Base-by-base conservation (phyloP, 306 rosid genomes). In the Datisca glomerata region DNA sequence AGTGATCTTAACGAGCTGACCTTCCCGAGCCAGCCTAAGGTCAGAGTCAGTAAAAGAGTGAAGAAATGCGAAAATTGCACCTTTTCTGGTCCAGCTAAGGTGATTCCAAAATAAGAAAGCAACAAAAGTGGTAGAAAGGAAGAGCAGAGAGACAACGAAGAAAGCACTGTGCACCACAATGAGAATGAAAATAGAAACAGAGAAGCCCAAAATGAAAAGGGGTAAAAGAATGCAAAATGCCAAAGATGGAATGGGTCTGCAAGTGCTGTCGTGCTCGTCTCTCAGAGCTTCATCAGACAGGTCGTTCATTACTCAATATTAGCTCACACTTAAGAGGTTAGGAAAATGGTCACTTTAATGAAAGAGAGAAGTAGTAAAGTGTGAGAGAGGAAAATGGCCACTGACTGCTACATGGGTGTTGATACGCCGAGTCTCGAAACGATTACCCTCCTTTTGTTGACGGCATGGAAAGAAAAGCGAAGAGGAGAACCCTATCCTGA, bases 1-100 rank as follows among this genome's bases (percentile, higher is more conserved):
- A 36, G 78, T 69, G 22, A 77, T 69, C 63, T 73, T 77, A 15
- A 73, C 72, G 12, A 77, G 75, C 51, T 73, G 70, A 5, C 81
- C 78, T 13, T 78, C 65, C 18, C 33, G 47, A 14, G 78, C 80
- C 5, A 38, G 18, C 0, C 61, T 36, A 21, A 78, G 69, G 67
- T 78, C 75, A 17, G 78, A 46, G 32, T 65, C 61, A 1, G 80
- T n/a, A 51, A 68, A 60, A 21, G 80, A 68, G 48, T 45, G 46
- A 18, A 76, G 57, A 51, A 68, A 72, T 37, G 58, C 55, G 41
- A 54, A 46, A 9, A 68, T 23, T 2, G 71, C 57, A 27, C 25
- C 38, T 33, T 61, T 68, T 6, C 21, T 43, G 9, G 53, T 40
- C 46, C 54, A 68, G 44, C 41, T 47, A 37, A 56, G 60, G 4